A percentile compares a stretch with the other conserved stretches of the same genome.
Evolutionary conservation across 1,284 basidiomycete species (phyloP).

Genomic region (Ustilago cynodontis): DNA sequence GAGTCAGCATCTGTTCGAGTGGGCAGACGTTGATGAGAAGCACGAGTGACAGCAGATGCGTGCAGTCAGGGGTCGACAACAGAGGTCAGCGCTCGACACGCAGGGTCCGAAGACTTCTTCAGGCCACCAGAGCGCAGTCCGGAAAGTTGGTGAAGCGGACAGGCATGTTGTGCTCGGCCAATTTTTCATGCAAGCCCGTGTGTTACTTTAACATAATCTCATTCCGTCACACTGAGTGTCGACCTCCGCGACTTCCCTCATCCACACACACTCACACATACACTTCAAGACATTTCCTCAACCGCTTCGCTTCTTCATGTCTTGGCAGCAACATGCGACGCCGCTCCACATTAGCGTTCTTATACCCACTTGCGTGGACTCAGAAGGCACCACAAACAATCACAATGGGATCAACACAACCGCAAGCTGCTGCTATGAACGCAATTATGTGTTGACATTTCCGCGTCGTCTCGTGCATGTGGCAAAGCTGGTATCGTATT

Average conservation of each 20-base stretch:
- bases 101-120: not conserved
- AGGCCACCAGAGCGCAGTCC: not conserved
- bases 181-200: constrained; percentile 8
- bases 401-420: not conserved
- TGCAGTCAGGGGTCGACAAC: constrained; percentile 2
- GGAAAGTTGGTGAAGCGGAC: not conserved
- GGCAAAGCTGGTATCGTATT: constrained; percentile 52
- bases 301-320: too few relatives aligned
- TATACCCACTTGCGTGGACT: not conserved
- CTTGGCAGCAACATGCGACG: too few relatives aligned
- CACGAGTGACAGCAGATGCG: constrained; percentile 1
- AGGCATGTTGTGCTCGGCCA: constrained; percentile 11
- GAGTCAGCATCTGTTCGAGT: not conserved
- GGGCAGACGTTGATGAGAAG: not conserved
- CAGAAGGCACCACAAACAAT: not conserved
- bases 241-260: too few relatives aligned
- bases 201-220: too few relatives aligned
- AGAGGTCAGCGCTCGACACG: not conserved
- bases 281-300: too few relatives aligned
- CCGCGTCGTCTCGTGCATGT: constrained; percentile 43
- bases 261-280: too few relatives aligned
- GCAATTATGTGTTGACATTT: constrained; percentile 20
- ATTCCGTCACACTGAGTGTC: not conserved
- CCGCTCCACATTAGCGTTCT: too few relatives aligned
- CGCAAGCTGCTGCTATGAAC: not conserved